Base-by-base conservation (phyloP, 371 early-diverging fungal species). In the Thermomucor indicae-seudaticae region DNA sequence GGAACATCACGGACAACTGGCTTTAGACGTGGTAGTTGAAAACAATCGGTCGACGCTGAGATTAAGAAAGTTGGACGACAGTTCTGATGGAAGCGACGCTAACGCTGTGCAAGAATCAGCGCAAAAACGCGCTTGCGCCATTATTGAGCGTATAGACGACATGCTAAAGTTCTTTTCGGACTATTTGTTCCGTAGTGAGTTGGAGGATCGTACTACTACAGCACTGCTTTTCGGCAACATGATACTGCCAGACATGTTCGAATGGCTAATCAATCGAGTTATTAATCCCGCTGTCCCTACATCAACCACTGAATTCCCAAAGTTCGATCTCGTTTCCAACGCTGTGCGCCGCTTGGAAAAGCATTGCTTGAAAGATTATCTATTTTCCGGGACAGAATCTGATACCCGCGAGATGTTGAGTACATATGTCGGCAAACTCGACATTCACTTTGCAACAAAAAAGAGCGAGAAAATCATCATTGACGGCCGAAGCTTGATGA, bases 401-500 rank as follows among this genome's bases (percentile, higher is more conserved):
- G 48, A 55, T 12, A 20, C 25, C 46, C 30, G 31, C 19, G 32
- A 50, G 3, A 20, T 30, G 4, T 6, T 57, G 12, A 46, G 30
- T 1, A 7, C 10, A 10, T 57, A 57, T 38, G 57, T 51, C 24
- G 25, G 25, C 1, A 57, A 72, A 20, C 56, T 72, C 10, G 76
- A 76, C 43, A 32, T 23, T 5, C 70, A 72, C 29, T 67, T 68
- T 42, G 72, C 70, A 11, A 57, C 49, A 27, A 67, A 70, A 38
- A 50, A 68, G 7, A 23, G 64, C 8, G 62, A 63, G 4, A 59
- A 55, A 14, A 42, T 76, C 3, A 39, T 76, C 29, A 32, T 47
- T 1, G 54, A 72, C 19, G 76, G 60, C 7, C 58, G 76, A 17
- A 58, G 56, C 14, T 63, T 76, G 6, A 72, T 76, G 70, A 27